Evolutionary conservation across 2,329 filamentous ascomycete genomes (phyloP).

Genomic region (Gliomastix tumulicola): DNA sequence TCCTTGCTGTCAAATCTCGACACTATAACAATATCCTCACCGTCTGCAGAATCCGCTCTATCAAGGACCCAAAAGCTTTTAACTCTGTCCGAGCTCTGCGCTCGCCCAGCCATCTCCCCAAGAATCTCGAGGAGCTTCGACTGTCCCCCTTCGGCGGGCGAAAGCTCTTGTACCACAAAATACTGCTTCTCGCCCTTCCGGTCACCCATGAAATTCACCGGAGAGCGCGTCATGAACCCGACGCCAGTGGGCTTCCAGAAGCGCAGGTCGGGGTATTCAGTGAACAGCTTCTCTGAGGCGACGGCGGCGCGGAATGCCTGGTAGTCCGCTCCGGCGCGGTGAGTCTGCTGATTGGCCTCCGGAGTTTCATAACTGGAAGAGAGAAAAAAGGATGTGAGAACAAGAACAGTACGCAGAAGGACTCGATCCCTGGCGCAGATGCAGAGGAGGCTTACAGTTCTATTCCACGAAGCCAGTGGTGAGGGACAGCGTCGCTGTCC

Average conservation of each 20-base stretch:
- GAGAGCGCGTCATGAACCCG: slow-evolving; percentile 4
- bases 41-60: neutral
- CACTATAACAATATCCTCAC: neutral
- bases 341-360: slow-evolving; percentile 4
- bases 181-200: neutral
- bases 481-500: slow-evolving; percentile 8
- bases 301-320: slow-evolving; percentile 7
- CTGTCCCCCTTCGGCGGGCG: neutral
- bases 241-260: slow-evolving; percentile 6
- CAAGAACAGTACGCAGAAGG: neutral
- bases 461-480: slow-evolving; percentile 8
- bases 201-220: neutral
- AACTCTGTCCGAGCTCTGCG: neutral
- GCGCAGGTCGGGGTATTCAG: slow-evolving; percentile 6
- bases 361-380: slow-evolving; percentile 6
- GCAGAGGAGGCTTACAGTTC: slow-evolving; percentile 6
- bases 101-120: neutral
- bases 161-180: neutral
- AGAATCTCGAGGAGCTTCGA: neutral
- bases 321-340: slow-evolving; percentile 7
- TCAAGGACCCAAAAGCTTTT: neutral
- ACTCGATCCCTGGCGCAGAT: neutral
- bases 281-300: slow-evolving; percentile 5
- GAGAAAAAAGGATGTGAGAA: neutral
- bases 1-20: neutral